Evolutionary conservation across 1,284 basidiomycete species (phyloP).

Genomic region (Melampsora americana): DNA sequence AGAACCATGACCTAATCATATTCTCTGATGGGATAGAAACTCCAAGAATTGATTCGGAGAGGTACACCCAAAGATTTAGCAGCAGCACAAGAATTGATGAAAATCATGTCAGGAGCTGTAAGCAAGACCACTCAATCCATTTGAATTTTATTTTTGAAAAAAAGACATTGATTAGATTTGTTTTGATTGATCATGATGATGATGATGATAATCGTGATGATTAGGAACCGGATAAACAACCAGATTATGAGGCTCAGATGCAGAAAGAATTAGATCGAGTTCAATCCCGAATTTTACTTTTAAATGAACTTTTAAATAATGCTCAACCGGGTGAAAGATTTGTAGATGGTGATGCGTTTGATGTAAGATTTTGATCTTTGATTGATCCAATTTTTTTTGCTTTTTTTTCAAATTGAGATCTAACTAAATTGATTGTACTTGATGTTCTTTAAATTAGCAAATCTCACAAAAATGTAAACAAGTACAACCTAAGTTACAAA

Average conservation of each 20-base stretch:
- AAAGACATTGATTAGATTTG: not conserved
- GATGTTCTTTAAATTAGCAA: conserved; percentile 62
- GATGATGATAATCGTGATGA: too few species aligned
- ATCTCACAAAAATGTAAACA: conserved; percentile 76
- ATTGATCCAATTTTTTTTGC: too few species aligned
- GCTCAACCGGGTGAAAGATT: conserved; percentile 59
- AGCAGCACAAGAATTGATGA: conserved; percentile 97
- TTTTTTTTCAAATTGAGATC: not conserved
- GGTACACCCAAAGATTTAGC: conserved; percentile 93
- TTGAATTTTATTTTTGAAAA: not conserved
- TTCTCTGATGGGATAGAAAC: conserved; percentile 61
- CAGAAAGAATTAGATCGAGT: conserved; percentile 87
- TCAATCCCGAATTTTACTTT: conserved; percentile 84
- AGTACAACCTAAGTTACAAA: conserved; percentile 91
- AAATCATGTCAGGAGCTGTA: conserved; percentile 81
- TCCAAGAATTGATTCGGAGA: conserved; percentile 93
- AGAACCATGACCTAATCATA: not conserved
- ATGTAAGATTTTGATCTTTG: conserved; percentile 58
- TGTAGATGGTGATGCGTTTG: conserved; percentile 79
- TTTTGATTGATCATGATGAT: conserved; percentile 1
- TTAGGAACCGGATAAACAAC: conserved; percentile 81
- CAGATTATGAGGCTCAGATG: conserved; percentile 86
- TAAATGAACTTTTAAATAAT: conserved; percentile 97
- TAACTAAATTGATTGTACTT: not conserved
- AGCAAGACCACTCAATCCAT: conserved; percentile 45